Base-by-base conservation (phyloP, 306 rosid species). In the Chamaecrista fasciculata region DNA sequence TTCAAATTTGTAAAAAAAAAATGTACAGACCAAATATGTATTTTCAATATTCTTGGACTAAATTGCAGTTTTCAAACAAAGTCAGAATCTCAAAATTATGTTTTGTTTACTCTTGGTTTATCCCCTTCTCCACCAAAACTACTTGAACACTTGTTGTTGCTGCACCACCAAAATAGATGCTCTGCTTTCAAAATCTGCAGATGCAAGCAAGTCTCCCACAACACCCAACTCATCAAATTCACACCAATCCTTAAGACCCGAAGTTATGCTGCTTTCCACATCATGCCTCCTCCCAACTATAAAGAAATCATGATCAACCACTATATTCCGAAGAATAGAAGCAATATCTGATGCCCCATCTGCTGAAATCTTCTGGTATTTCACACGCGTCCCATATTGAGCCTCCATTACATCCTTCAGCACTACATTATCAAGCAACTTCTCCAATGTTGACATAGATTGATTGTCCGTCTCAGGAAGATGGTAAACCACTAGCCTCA, bases 151-250 rank as follows among this genome's bases (percentile, higher is more conserved):
- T 61, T 66, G 76, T 47, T 78, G 83, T 18, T 84, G 89, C 52
- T 85, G 92, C 40, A 87, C 73, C 2, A 90, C 94, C 55, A 90
- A 51, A 78, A 87, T 39, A 1, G 86, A 87, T 37, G 93, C 84
- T 47, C 5, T 62, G 11, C 52, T 66, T 26, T 69, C 20, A 20
- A 79, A 29, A 69, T 85, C 91, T 0, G 83, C 68, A 1, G 96
- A 81, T 16, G 91, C 77, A n/a, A 90, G 91, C 81, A 85, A 66
- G 67, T 90, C 96, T 37, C 86, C 94, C 1, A 87, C 3, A 1
- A 28, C 78, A 40, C 96, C 96, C 12, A 90, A 67, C 73, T 90
- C 96, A 0, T 84, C 82, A 20, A 81, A 85, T 16, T 90, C 96
- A 76, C 75, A 78, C 96, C 96, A 90, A 11, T 79, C 74, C 6